phyloP scores from a whole-genome alignment of 345 rosid species.

The Rhizophora apiculata region DNA sequence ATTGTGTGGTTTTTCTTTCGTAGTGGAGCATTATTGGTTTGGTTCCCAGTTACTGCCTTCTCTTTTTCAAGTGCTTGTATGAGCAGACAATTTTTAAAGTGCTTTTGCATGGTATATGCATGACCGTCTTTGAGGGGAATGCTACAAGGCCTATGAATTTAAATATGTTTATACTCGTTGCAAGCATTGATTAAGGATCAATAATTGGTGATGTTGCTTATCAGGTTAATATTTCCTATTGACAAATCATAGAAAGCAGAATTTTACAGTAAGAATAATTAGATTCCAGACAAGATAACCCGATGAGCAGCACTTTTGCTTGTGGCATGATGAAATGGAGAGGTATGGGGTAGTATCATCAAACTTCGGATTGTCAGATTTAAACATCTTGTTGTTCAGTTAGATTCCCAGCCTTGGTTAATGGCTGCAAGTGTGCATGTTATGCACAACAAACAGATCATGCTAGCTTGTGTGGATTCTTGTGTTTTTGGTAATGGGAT shows the following conservation, averaged over 20 bases:
- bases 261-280: neutral
- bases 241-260: neutral
- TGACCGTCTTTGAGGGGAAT: too few species aligned
- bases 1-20: too few species aligned
- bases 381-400: neutral
- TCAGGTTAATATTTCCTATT: neutral
- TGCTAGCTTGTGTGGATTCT: neutral
- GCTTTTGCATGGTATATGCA: neutral
- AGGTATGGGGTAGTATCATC: neutral
- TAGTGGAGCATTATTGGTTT: too few species aligned
- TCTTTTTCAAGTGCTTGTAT: neutral
- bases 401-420: neutral
- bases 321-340: neutral
- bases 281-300: neutral
- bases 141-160: neutral
- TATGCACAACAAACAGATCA: neutral
- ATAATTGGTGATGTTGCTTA: neutral
- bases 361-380: neutral
- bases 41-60: too few species aligned
- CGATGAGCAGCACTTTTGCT: neutral
- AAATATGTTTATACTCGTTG: neutral
- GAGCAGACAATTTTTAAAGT: neutral
- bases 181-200: neutral
- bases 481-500: too few species aligned
- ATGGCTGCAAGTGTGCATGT: neutral